Evolutionary conservation across 805 yeast genomes (phyloP).

Genomic region (Saccharomyces paradoxus): DNA sequence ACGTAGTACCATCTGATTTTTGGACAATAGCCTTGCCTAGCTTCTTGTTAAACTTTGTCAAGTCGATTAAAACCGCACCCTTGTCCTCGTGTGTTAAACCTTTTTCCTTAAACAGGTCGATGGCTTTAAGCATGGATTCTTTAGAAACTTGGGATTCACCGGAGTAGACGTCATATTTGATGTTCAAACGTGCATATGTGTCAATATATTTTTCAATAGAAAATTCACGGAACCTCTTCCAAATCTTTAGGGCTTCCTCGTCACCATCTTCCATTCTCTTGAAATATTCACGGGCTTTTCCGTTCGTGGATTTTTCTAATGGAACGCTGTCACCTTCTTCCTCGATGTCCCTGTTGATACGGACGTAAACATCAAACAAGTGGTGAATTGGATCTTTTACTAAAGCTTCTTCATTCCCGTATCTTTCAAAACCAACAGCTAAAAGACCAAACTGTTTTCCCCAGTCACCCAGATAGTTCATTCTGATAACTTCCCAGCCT

Average conservation of each 20-base stretch:
- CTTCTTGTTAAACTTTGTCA: constrained; percentile 77
- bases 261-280: constrained; percentile 90
- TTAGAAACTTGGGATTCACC: constrained; percentile 92
- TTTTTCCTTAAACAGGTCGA: constrained; percentile 53
- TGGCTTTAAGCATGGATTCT: constrained; percentile 58
- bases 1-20: constrained; percentile 89
- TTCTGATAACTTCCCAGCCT: constrained; percentile 83
- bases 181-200: constrained; percentile 88
- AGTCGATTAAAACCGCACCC: constrained; percentile 85
- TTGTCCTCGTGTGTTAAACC: constrained; percentile 73
- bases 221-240: constrained; percentile 81
- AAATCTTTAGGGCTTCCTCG: constrained; percentile 61
- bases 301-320: constrained; percentile 52
- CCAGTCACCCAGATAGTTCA: constrained; percentile 97
- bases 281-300: constrained; percentile 79
- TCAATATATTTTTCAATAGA: constrained; percentile 77
- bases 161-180: constrained; percentile 75
- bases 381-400: constrained; percentile 81
- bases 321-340: constrained; percentile 42
- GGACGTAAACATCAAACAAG: constrained; percentile 86
- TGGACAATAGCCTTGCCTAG: constrained; percentile 87
- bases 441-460: constrained; percentile 95
- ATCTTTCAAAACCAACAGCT: constrained; percentile 83
- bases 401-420: constrained; percentile 70
- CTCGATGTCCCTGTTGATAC: constrained; percentile 68